A percentile compares a stretch with the other conserved stretches of the same genome.
These are phyloP conservation scores for Fonsecaea monophora DNA, from an alignment of 2,329 filamentous ascomycete species.

Conservation along the genomic window DNA sequence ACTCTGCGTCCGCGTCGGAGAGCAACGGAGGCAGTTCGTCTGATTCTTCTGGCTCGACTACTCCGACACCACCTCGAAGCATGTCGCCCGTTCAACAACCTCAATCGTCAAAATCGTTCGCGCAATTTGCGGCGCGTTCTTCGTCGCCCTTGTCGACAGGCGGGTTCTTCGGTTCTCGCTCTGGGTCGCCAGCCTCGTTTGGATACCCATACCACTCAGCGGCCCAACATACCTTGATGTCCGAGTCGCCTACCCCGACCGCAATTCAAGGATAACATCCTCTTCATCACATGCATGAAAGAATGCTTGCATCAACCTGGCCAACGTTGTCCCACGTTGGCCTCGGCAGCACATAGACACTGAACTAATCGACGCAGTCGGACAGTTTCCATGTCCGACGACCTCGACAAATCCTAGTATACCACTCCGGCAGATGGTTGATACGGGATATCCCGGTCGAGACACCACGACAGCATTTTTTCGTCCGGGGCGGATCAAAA, in stretches of 20 bases:
- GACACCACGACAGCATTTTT: conserved; percentile 23
- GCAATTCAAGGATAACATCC: conserved; percentile 45
- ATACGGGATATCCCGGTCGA: conserved; percentile 15
- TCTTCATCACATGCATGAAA: conserved; percentile 17
- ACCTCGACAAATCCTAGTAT: conserved; percentile 15
- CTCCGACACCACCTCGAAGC: conserved; percentile 33
- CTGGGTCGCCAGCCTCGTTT: conserved; percentile 49
- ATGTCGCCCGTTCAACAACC: conserved; percentile 30
- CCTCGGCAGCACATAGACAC: conserved; percentile 15
- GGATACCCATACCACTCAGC: conserved; percentile 52
- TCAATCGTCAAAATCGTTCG: conserved; percentile 36
- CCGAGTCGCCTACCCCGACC: conserved; percentile 55
- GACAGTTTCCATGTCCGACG: conserved; percentile 13
- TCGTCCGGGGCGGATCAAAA: conserved; percentile 21
- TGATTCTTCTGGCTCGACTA: conserved; percentile 41
- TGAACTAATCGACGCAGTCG: conserved; percentile 12
- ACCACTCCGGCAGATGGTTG: conserved; percentile 26
- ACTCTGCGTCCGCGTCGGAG: conserved; percentile 40
- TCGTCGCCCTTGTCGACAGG: conserved; percentile 52
- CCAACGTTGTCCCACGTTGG: conserved; percentile 12
- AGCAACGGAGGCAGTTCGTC: conserved; percentile 39
- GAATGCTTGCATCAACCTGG: conserved; percentile 9
- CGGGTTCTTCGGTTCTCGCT: conserved; percentile 49
- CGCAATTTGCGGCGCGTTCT: conserved; percentile 49
- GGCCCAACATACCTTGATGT: conserved; percentile 52